Base-by-base conservation (phyloP, 208 protist species). In the Trypanosoma mega region DNA sequence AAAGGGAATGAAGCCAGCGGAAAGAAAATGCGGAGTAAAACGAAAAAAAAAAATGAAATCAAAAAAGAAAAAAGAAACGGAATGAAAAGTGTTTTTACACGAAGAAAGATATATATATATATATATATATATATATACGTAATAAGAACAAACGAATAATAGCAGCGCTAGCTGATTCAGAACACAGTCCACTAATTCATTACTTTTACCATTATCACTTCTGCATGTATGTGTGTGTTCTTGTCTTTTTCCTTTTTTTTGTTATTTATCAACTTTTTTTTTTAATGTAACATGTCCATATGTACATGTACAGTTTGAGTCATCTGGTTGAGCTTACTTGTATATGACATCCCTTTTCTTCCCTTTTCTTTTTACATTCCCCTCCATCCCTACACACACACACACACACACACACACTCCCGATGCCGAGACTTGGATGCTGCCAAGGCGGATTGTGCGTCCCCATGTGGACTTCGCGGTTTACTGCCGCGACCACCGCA, bases 21-120 rank as follows among this genome's bases (percentile, higher is more conserved):
- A 44, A 46, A 20, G 27, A 45, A 20, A 27, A 54, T 47, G 18
- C 14, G 8, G 26, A 55, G 2, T 47, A 65, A 30, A 39, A 34
- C 46, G 23, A 36, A 37, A 56, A 56, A 30, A 26, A 52, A 44
- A 54, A n/a, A 33, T 27, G 20, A 50, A 39, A 46, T 44, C 5
- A 37, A 37, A 50, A 1, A 44, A 45, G 16, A 58, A 56, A 23
- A 56, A 21, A 56, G 6, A 43, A 58, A 33, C 20, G 16, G 8
- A 31, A 37, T 12, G 47, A 59, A 59, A 27, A 39, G 34, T 16
- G 12, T 6, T 12, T 12, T 16, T 16, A 39, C 34, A 6, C 6
- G 12, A 39, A 34, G 20, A 48, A 31, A 47, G 12, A 8, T 30
- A 33, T 27, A 6, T 49, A 12, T 49, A 9, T 21, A 2, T 50